Base-by-base conservation (phyloP, 768 basidiomycete species). In the Daedalea quercina region DNA sequence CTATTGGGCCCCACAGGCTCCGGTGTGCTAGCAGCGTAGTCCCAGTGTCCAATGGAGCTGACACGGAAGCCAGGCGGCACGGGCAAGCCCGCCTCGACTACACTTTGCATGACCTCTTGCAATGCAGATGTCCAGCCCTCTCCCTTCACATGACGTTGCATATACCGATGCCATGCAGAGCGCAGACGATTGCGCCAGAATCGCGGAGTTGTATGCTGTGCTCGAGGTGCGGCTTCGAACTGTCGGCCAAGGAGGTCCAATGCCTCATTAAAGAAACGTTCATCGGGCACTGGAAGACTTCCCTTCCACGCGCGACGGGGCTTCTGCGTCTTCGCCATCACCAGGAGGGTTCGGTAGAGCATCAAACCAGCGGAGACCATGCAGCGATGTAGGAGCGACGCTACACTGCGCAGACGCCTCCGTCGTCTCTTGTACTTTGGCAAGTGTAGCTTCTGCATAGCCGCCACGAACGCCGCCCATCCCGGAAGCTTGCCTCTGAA, bases 211-310 rank as follows among this genome's bases (percentile, higher is more conserved):
- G 61, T 40, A 28, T 50, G 51, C 40, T 26, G 2, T 12, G 44
- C 28, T 20, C 52, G 53, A 26, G 54, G 34, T 1, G 23, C 19
- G 51, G 55, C 60, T 23, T 53, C 43, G 12, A 50, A 56, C 15
- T 44, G 50, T 4, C 55, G 57, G 8, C 47, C 51, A 54, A 67
- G 63, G 17, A 84, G 67, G 9, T 69, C 65, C 12, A 88, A 66
- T 9, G 79, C 70, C 1, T 81, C 80, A 51, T 85, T 86, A 69
- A 82, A 87, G 63, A 87, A 87, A 43, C 77, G 73, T n/a, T 75
- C 77, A 58, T 90, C 87, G 0, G 79, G 77, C 1, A 9, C 13
- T 15, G 52, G 52, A 23, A 51, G 11, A 20, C 1, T 3, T 40
- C 37, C 22, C 33, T 31, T 17, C 20, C 26, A 13, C 13, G 7